Base-by-base conservation (phyloP, 345 rosid genomes). In the Kernera saxatilis region DNA sequence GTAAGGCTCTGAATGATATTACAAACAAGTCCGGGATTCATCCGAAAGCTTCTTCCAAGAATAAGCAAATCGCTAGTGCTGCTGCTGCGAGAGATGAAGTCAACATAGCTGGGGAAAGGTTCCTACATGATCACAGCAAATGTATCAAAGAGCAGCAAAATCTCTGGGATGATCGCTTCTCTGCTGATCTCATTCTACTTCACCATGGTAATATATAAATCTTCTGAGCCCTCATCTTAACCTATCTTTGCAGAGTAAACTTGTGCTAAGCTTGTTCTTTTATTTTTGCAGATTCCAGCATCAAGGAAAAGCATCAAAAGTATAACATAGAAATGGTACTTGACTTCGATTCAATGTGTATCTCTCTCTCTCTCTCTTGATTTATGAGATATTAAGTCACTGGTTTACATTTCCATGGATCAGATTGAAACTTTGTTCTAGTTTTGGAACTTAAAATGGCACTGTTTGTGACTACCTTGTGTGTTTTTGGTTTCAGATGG, bases 1-100 rank as follows among this genome's bases (percentile, higher is more conserved):
- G 90, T 15, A 80, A 73, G 70, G 86, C 90, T 51, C 83, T 85
- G 35, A 77, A 80, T 64, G 87, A 83, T 67, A 85, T 83, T 26
- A 85, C 87, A 6, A 85, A 85, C 76, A 85, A 82, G 75, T 75
- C 85, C 0, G 63, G 73, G 40, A 10, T 62, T 21, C 70, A 53
- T 5, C 51, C 55, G 9, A 61, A 67, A 77, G 64, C 69, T 52
- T 69, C 72, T 0, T 56, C 79, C 0, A 83, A 72, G 82, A 82
- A 74, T 32, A 78, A 67, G 67, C 48, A 75, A 59, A 33, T 39
- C 45, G n/a, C 76, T 18, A n/a, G 64, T 46, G 46, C 40, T 72
- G 48, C 22, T 17, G 23, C 45, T 32, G 35, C 8, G 0, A 81
- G 79, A 67, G 75, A 67, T 18, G 84, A 82, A 5, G 65, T 80